These are phyloP conservation scores for Suillus spraguei DNA, from an alignment of 768 basidiomycete genomes.

Conservation along the genomic window DNA sequence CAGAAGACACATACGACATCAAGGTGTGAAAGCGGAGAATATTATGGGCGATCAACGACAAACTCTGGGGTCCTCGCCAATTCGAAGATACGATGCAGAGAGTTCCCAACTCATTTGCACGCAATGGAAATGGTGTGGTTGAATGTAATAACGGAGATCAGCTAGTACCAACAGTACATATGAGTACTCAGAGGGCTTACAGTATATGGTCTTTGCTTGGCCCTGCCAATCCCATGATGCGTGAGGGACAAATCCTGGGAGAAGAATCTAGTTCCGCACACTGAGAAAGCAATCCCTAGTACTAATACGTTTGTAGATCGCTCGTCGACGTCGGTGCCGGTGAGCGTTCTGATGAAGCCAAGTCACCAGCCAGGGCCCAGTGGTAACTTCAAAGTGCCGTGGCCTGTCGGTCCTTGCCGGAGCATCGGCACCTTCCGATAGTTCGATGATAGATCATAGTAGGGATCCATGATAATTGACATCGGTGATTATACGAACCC, in stretches of 20 bases:
- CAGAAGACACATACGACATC: neutral
- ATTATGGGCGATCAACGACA: neutral
- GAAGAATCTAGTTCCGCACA: neutral
- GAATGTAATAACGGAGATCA: neutral
- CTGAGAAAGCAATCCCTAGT: neutral
- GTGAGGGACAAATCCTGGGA: neutral
- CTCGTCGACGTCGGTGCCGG: neutral
- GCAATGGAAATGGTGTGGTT: neutral
- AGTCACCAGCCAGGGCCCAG: neutral
- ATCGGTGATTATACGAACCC: neutral
- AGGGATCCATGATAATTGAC: neutral
- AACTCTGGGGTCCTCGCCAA: neutral
- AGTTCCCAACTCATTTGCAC: neutral
- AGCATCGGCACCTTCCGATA: neutral
- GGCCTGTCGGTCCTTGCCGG: conserved; percentile 2
- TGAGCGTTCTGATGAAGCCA: too few species aligned
- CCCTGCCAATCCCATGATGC: neutral
- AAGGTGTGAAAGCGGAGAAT: conserved; percentile 7
- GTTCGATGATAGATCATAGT: neutral
- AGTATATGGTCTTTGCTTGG: neutral
- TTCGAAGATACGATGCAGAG: neutral
- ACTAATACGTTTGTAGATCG: neutral
- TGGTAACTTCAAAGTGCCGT: conserved; percentile 4
- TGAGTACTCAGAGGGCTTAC: neutral
- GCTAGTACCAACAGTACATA: neutral